Conservation (phyloP, 768 basidiomycete genomes). For the Tulasnella sp. region DNA sequence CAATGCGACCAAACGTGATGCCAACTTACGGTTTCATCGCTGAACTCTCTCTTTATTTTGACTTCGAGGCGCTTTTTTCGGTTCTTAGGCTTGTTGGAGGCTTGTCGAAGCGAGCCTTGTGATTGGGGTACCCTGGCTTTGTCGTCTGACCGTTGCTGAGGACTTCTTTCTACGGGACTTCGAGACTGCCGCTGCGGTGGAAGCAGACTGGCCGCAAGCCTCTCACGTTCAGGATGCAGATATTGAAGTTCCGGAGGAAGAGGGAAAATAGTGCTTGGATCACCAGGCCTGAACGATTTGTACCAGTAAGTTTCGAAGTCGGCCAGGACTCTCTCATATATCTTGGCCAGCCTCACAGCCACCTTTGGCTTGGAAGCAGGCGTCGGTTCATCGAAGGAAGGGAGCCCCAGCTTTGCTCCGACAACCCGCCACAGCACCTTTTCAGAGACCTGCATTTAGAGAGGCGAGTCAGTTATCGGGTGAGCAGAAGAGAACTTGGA, state of each 20-base stretch:
- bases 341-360: background rate
- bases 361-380: background rate
- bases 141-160: too few species aligned
- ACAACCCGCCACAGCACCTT: background rate
- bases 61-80: too few species aligned
- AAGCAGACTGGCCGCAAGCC: background rate
- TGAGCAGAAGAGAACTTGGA: too few species aligned
- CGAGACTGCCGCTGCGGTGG: background rate
- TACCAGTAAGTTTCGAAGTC: slow-evolving; percentile 23
- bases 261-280: slow-evolving; percentile 5
- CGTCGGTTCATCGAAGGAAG: background rate
- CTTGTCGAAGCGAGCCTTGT: background rate
- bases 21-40: too few species aligned
- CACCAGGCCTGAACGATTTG: background rate
- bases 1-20: too few species aligned
- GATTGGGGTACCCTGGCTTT: too few species aligned
- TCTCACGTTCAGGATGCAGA: background rate
- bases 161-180: background rate
- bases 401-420: slow-evolving; percentile 26
- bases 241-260: background rate
- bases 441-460: background rate
- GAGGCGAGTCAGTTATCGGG: too few species aligned
- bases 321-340: background rate
- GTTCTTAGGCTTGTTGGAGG: too few species aligned
- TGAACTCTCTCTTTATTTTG: too few species aligned